Evolutionary conservation across 768 basidiomycete genomes (phyloP).

Genomic region (Mycena capillaripes): DNA sequence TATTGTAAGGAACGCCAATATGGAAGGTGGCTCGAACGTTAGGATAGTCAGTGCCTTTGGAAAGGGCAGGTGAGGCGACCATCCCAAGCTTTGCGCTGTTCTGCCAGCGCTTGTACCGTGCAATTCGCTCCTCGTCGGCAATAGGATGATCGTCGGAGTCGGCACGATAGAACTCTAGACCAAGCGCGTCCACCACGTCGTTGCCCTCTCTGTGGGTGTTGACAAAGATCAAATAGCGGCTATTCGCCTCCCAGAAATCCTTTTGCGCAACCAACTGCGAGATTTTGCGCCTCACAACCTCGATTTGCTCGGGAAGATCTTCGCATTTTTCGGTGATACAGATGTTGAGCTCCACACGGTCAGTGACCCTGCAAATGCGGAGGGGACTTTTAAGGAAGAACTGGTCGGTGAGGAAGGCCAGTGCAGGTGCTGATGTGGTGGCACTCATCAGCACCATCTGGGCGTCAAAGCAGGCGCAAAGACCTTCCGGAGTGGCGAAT

Average conservation of each 20-base stretch:
- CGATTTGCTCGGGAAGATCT: not conserved
- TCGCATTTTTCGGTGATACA: not conserved
- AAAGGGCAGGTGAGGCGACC: constrained; percentile 42
- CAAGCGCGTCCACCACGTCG: not conserved
- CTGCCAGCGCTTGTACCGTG: constrained; percentile 27
- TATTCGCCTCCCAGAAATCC: not conserved
- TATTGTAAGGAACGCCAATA: constrained; percentile 38
- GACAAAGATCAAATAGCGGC: constrained; percentile 32
- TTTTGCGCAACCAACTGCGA: not conserved
- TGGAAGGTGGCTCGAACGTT: constrained; percentile 39
- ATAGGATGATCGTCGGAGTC: constrained; percentile 10
- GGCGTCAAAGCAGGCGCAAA: constrained; percentile 15
- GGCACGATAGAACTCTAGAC: constrained; percentile 30
- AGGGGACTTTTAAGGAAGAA: constrained; percentile 23
- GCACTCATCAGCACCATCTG: constrained; percentile 41
- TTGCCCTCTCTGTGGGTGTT: constrained; percentile 17
- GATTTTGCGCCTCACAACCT: not conserved
- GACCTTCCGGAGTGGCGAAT: constrained; percentile 8
- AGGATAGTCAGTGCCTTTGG: constrained; percentile 42
- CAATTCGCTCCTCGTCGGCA: not conserved
- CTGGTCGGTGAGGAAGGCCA: not conserved
- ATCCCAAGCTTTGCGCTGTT: constrained; percentile 17
- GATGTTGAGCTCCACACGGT: constrained; percentile 38
- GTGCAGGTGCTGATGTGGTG: constrained; percentile 25
- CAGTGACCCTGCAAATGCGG: not conserved